Base-by-base conservation (phyloP, 345 rosid species). In the Acer campestre region DNA sequence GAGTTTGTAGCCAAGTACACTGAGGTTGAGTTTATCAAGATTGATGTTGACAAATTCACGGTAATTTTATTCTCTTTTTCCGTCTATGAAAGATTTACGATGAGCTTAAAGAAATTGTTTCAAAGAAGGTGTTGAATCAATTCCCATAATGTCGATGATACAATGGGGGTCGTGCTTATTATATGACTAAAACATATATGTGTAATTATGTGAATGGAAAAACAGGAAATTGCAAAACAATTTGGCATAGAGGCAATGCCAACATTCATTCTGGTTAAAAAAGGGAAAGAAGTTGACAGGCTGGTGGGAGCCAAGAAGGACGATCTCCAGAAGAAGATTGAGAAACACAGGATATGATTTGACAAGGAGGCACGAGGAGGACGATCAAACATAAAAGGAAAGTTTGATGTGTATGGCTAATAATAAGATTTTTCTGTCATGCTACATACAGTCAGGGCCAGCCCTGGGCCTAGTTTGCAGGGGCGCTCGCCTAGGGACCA, bases 1-100 rank as follows among this genome's bases (percentile, higher is more conserved):
- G 92, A 87, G 48, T 80, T 86, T 18, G 93, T 97, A 6, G 88
- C 90, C 14, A 85, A 67, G 51, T 90, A 84, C 83, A 61, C 84
- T 0, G 87, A 92, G 53, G 91, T 89, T 40, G 86, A 86, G 81
- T 90, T 95, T 73, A 78, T 95, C 86, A 90, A 85, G 89, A 84
- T 93, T 61, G 97, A 92, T 71, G 90, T 90, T 6, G 99, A 95
- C 70, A 80, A 73, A 58, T 51, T 92, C 58, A 31, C 38, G 83
- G 97, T 95, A 83, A 72, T n/a, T 4, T 9, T 67, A n/a, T 8
- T 10, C 63, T 59, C 17, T 22, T n/a, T 9, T 42, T 0, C 46
- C 0, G 10, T 8, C 1, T 7, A 42, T 7, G 46, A 46, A 46
- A 10, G 3, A 10, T 46, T 46, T 46, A 7, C 10, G 49, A 46